Conservation (phyloP, 805 yeast genomes). For the Cyberlindnera xishuangbannaensis region DNA sequence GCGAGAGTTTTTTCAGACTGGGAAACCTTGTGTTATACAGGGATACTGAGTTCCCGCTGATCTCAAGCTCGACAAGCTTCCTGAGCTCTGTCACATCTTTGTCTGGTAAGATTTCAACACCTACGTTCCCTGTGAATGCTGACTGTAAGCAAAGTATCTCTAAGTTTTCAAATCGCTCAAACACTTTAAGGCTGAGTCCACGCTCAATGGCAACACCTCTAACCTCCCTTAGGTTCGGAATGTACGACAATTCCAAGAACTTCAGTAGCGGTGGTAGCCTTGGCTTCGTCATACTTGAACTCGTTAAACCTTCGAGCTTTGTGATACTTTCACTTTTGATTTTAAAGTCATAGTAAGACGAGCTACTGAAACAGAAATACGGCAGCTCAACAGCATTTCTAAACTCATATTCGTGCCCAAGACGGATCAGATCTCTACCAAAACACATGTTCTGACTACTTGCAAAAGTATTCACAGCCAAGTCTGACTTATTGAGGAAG, state of each 20-base stretch:
- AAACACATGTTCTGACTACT: background rate
- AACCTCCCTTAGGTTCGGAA: conserved; percentile 17
- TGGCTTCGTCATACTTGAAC: conserved; percentile 17
- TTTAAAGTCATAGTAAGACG: conserved; percentile 13
- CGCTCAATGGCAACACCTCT: conserved; percentile 20
- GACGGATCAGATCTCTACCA: conserved; percentile 9
- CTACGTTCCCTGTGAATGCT: conserved; percentile 16
- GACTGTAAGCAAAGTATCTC: conserved; percentile 16
- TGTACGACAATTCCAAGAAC: conserved; percentile 15
- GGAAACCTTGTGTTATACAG: conserved; percentile 12
- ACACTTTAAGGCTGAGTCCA: conserved; percentile 16
- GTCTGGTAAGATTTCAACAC: conserved; percentile 1
- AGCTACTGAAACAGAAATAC: conserved; percentile 14
- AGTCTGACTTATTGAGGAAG: conserved; percentile 9
- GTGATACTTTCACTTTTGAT: conserved; percentile 13
- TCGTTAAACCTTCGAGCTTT: conserved; percentile 15
- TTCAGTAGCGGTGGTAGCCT: conserved; percentile 17
- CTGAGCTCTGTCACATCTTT: conserved; percentile 3
- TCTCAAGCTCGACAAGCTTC: conserved; percentile 8
- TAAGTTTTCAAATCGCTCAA: conserved; percentile 15
- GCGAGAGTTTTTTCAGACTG: conserved; percentile 3
- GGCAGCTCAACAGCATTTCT: conserved; percentile 11
- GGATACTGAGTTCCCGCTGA: conserved; percentile 20
- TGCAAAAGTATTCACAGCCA: conserved; percentile 2
- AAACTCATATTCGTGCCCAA: conserved; percentile 20